phyloP scores from a whole-genome alignment of 129 eudicot genomes.

The Pittosporum tobira region DNA sequence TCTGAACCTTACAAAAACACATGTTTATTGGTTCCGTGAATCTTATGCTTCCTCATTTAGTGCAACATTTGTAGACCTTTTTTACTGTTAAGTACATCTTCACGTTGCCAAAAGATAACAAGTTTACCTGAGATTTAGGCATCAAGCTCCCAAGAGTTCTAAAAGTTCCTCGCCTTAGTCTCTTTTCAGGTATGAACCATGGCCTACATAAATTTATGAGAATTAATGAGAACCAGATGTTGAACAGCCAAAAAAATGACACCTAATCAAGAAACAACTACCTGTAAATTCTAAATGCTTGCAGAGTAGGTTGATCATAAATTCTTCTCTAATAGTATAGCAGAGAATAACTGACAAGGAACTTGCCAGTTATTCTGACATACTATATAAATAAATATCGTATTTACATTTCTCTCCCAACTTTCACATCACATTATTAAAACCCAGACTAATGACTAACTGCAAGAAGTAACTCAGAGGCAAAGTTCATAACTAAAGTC shows the following conservation, averaged over 20 bases:
- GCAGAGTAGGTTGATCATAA: neutral
- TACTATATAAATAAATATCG: neutral
- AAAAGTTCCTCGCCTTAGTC: conserved; percentile 23
- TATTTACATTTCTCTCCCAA: neutral
- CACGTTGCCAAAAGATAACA: neutral
- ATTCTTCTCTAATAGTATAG: neutral
- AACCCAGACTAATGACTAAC: neutral
- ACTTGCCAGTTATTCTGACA: neutral
- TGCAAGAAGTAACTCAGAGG: too few relatives aligned
- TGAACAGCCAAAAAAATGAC: neutral
- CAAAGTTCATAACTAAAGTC: neutral
- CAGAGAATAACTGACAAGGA: too few relatives aligned
- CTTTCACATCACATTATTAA: neutral
- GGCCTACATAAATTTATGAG: conserved; percentile 36
- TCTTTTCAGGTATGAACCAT: conserved; percentile 46
- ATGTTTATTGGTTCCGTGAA: too few relatives aligned
- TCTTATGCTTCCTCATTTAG: neutral
- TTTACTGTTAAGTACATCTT: too few relatives aligned
- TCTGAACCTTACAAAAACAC: too few relatives aligned
- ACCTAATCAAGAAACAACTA: neutral
- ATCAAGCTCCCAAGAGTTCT: conserved; percentile 25
- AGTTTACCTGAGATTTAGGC: conserved; percentile 35
- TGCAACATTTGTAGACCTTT: too few relatives aligned
- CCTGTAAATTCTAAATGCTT: neutral
- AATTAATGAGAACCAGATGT: neutral